A percentile compares a stretch with the other conserved stretches of the same genome.
phyloP scores from a whole-genome alignment of 352 stramenopile species.

The Phytopythium delawarense region DNA sequence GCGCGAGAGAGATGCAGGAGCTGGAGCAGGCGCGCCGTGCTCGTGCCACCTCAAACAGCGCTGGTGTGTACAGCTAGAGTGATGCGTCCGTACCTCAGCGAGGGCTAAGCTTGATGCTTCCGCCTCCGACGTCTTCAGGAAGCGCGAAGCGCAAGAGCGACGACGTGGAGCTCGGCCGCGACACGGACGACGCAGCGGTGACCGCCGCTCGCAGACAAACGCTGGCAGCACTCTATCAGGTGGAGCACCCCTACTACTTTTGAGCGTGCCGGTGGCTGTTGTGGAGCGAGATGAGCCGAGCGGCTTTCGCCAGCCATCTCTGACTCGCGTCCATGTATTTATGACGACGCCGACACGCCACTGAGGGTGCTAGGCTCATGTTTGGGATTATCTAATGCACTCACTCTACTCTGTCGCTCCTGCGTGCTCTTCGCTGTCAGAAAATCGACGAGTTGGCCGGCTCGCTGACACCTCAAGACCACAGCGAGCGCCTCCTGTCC shows the following conservation, averaged over 20 bases:
- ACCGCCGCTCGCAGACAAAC: constrained; percentile 48
- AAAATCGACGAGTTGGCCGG: constrained; percentile 69
- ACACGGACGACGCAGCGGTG: constrained; percentile 34
- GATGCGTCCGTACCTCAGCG: not conserved
- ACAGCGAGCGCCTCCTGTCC: constrained; percentile 51
- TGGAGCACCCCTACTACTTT: constrained; percentile 54
- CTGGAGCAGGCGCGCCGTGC: constrained; percentile 19
- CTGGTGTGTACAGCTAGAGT: constrained; percentile 17
- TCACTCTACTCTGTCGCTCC: not conserved
- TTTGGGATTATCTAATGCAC: constrained; percentile 16
- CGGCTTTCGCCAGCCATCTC: not conserved
- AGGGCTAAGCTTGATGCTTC: not conserved
- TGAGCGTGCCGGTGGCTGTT: not conserved
- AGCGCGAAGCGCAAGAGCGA: constrained; percentile 54
- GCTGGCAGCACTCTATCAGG: constrained; percentile 64
- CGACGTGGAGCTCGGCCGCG: constrained; percentile 12
- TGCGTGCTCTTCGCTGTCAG: constrained; percentile 17
- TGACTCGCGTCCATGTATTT: not conserved
- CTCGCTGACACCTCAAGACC: constrained; percentile 48
- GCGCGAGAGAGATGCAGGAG: constrained; percentile 42
- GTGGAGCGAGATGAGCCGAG: not conserved
- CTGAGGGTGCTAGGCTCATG: not conserved
- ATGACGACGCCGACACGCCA: not conserved
- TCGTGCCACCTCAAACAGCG: constrained; percentile 7
- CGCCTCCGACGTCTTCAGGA: not conserved